Base-by-base conservation (phyloP, 2,329 filamentous ascomycete genomes). In the Talaromyces sp. region DNA sequence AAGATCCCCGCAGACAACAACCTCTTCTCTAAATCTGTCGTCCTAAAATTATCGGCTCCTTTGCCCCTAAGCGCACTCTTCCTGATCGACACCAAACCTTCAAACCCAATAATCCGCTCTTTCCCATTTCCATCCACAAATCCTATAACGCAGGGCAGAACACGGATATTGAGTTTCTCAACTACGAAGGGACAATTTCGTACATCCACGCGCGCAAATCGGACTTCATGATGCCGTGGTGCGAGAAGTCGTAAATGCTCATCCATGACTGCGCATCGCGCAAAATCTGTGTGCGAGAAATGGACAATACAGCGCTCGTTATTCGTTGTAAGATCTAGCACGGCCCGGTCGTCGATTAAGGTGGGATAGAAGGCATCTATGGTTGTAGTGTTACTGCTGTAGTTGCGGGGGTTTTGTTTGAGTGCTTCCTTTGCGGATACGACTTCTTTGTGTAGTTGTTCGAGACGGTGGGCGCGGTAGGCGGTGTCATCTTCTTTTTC, bases 201-300 rank as follows among this genome's bases (percentile, higher is more conserved):
- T 62, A 82, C 81, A 70, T 82, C 78, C 11, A 81, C 77, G 15
- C 77, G 76, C 41, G 79, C 78, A 70, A 83, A 83, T 6, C 77
- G 74, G 15, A 79, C 75, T 62, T 81, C 79, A 61, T 78, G 72
- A 66, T 81, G 79, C 39, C 67, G 71, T 50, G 69, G 67, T 25
- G 79, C 77, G 41, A 82, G 72, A 27, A 82, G 76, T 58, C 82
- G 78, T 11, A 89, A 78, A 73, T 86, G 85, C 58, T 78, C 78
- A 72, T 89, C 86, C 87, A 89, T 89, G 63, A 86, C 82, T 11
- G 78, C 77, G 74, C 87, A 89, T 63, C 86, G 83, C 22, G 83
- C 80, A 74, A 89, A 89, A 71, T 89, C 87, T 2, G 85, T 81
- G 71, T 89, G 87, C 73, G 84, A 86, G 74, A 89, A 89, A 72